These are phyloP conservation scores for Dictyostelium firmibasis DNA, from an alignment of 78 protist species.

Conservation along the genomic window DNA sequence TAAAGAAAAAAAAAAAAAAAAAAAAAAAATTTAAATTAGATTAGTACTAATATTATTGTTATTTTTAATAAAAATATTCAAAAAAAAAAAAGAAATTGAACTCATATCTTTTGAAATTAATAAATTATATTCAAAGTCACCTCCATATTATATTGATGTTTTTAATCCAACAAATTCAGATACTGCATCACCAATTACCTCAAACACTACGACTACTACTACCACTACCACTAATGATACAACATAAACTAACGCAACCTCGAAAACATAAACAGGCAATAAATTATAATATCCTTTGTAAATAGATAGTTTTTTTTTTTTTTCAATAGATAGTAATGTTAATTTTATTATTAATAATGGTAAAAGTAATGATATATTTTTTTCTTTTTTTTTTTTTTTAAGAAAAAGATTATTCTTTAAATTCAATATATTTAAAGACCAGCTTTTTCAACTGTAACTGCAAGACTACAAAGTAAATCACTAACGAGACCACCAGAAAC, in stretches of 20 bases:
- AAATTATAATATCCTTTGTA: background rate
- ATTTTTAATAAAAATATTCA: no score
- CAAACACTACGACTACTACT: background rate
- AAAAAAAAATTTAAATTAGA: no score
- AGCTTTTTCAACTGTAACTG: background rate
- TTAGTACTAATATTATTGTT: background rate
- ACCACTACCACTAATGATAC: background rate
- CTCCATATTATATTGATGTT: slow-evolving; percentile 31
- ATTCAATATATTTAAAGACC: background rate
- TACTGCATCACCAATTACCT: background rate
- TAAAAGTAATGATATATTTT: background rate
- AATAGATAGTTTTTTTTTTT: background rate
- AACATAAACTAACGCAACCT: background rate
- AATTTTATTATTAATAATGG: background rate
- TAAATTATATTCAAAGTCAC: slow-evolving; percentile 41
- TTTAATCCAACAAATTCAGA: background rate
- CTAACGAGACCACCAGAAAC: background rate
- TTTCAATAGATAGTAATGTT: background rate
- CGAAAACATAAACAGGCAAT: no score
- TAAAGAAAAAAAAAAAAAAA: background rate
- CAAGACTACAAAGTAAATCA: background rate
- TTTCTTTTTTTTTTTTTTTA: background rate
- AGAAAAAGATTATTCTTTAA: no score
- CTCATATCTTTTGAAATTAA: slow-evolving; percentile 8
- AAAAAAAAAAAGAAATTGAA: slow-evolving; percentile 35